Conservation (phyloP, 129 eudicot genomes). For the Calendula officinalis region DNA sequence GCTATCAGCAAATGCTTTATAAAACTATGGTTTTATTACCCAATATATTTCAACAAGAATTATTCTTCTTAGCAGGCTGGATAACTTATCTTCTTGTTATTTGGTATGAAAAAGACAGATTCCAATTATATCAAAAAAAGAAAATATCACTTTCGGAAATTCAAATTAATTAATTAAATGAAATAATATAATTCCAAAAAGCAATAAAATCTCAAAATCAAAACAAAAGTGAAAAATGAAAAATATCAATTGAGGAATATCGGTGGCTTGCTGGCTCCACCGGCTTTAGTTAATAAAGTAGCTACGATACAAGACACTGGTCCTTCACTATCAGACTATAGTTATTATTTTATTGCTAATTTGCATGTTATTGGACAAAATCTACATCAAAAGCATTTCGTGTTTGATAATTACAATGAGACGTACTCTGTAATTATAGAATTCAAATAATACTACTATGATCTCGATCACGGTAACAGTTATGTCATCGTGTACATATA, state of each 20-base stretch:
- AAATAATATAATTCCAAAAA: conserved; percentile 7
- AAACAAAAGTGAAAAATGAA: not conserved
- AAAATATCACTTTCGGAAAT: not conserved
- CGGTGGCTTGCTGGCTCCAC: conserved; percentile 24
- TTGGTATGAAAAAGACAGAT: conserved; percentile 7
- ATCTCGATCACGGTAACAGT: too few relatives aligned
- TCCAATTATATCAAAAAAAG: not conserved
- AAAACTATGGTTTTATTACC: not conserved
- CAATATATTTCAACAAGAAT: not conserved
- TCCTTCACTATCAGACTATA: conserved; percentile 16
- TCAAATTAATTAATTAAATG: not conserved
- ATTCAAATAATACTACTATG: not conserved
- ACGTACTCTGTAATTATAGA: not conserved
- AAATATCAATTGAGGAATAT: not conserved
- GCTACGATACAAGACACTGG: conserved; percentile 19
- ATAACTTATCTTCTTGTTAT: conserved; percentile 26
- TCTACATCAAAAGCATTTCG: conserved; percentile 12
- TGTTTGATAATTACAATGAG: conserved; percentile 20
- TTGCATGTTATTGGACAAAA: conserved; percentile 10
- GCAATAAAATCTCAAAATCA: not conserved
- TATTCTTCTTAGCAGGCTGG: too few relatives aligned
- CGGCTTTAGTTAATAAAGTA: conserved; percentile 12
- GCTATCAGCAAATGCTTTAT: too few relatives aligned
- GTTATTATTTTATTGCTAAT: conserved; percentile 9
- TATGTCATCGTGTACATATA: too few relatives aligned